These are phyloP conservation scores for Flaveria linearis DNA, from an alignment of 129 eudicot genomes.

Conservation along the genomic window DNA sequence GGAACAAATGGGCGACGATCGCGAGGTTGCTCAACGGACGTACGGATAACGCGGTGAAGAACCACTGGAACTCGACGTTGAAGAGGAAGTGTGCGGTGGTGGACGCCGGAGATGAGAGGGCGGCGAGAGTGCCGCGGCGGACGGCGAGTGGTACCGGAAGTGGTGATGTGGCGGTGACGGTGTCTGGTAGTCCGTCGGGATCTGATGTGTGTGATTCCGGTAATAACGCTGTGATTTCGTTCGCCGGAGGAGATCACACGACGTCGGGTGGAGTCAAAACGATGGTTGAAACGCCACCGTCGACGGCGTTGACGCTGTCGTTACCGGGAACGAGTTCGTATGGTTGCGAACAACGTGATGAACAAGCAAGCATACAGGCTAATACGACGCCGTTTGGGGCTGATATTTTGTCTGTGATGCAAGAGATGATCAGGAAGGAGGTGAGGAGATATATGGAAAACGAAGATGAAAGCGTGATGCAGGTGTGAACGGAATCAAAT, in stretches of 20 bases:
- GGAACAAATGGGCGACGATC: slow-evolving; percentile 47
- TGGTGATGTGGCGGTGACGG: too few species aligned
- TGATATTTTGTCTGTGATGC: slow-evolving; percentile 32
- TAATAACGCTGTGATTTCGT: not conserved
- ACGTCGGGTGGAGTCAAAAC: not conserved
- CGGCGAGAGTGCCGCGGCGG: slow-evolving; percentile 26
- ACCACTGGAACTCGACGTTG: slow-evolving; percentile 51
- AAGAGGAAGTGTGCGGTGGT: slow-evolving; percentile 34
- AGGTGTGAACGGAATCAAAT: not conserved
- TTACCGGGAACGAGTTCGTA: slow-evolving; percentile 23
- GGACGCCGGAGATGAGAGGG: slow-evolving; percentile 19
- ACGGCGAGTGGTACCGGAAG: slow-evolving; percentile 20
- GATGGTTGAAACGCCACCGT: slow-evolving; percentile 13
- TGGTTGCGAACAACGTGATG: slow-evolving; percentile 9
- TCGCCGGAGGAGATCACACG: not conserved
- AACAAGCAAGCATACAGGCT: not conserved
- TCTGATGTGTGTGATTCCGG: slow-evolving; percentile 32
- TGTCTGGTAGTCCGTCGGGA: slow-evolving; percentile 29
- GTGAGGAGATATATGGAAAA: slow-evolving; percentile 35
- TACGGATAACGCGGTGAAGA: slow-evolving; percentile 46
- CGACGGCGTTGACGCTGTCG: slow-evolving; percentile 30
- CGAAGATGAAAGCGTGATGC: slow-evolving; percentile 10
- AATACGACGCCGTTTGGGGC: slow-evolving; percentile 27
- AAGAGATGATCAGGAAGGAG: slow-evolving; percentile 35
- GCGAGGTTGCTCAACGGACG: slow-evolving; percentile 43